Conservation (phyloP, 176 grass and related monocot genomes). For the Thinopyrum elongatum region DNA sequence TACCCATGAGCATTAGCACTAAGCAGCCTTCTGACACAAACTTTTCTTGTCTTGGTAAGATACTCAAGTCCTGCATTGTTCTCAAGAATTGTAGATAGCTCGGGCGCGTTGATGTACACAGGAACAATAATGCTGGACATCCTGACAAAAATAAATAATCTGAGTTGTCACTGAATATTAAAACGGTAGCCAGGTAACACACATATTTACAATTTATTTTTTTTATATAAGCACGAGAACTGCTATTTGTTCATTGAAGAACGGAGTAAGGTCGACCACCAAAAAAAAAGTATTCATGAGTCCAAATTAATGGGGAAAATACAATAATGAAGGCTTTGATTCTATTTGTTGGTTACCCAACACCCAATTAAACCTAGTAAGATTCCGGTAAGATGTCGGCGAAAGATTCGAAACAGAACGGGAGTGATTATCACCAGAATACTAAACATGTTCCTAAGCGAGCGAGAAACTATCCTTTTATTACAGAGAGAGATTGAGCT, state of each 20-base stretch:
- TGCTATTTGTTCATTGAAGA: background rate
- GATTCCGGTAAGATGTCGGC: no score
- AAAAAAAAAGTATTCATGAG: background rate
- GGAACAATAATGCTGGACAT: conserved; percentile 5
- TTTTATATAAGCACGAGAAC: no score
- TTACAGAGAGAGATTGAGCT: no score
- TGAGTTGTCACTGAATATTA: background rate
- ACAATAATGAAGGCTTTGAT: background rate
- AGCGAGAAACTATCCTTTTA: no score
- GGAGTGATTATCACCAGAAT: no score
- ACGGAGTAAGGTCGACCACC: background rate
- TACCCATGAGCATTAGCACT: background rate
- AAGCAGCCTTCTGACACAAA: background rate
- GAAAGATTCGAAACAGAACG: no score
- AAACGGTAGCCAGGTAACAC: no score
- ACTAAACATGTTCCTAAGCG: no score
- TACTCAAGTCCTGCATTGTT: background rate
- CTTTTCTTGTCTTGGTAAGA: background rate
- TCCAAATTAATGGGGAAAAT: background rate
- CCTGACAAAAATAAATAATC: background rate
- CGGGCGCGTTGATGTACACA: background rate
- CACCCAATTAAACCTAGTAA: no score
- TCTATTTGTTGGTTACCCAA: background rate
- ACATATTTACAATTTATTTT: no score
- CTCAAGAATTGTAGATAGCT: background rate